A percentile compares a stretch with the other conserved stretches of the same genome.
These are phyloP conservation scores for Colletotrichum lentis DNA, from an alignment of 2,329 filamentous ascomycete genomes.

Conservation along the genomic window DNA sequence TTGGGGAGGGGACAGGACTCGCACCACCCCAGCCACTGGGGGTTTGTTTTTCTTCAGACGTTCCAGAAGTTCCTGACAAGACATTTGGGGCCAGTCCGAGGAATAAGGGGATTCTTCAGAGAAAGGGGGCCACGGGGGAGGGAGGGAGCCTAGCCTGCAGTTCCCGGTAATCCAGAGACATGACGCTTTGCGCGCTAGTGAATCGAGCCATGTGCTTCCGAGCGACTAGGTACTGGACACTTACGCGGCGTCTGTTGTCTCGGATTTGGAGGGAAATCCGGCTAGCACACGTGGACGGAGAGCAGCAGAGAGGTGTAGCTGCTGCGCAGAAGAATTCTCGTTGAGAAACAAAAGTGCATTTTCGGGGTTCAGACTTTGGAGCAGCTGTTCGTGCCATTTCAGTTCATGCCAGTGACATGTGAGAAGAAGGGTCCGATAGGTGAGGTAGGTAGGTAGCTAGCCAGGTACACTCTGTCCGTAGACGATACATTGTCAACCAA, in stretches of 20 bases:
- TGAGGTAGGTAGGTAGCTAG: neutral
- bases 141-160: neutral
- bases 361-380: neutral
- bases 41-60: neutral
- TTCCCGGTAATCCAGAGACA: conserved; percentile 10
- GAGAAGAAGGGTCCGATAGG: conserved; percentile 1
- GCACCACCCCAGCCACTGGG: neutral
- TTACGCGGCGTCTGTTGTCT: neutral
- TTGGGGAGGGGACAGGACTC: neutral
- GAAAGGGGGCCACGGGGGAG: neutral
- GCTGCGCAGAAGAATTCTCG: no score
- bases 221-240: neutral
- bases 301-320: no score
- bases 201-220: conserved; percentile 8
- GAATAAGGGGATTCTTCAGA: neutral
- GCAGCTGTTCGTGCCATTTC: neutral
- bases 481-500: no score
- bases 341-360: neutral
- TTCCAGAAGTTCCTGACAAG: neutral
- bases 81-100: neutral
- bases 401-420: neutral
- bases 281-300: no score
- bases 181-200: conserved; percentile 8
- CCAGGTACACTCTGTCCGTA: no score
- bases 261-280: neutral